A percentile compares a stretch with the other conserved stretches of the same genome.
Conservation (phyloP, 257 asterid genomes). For the Asclepias syriaca region DNA sequence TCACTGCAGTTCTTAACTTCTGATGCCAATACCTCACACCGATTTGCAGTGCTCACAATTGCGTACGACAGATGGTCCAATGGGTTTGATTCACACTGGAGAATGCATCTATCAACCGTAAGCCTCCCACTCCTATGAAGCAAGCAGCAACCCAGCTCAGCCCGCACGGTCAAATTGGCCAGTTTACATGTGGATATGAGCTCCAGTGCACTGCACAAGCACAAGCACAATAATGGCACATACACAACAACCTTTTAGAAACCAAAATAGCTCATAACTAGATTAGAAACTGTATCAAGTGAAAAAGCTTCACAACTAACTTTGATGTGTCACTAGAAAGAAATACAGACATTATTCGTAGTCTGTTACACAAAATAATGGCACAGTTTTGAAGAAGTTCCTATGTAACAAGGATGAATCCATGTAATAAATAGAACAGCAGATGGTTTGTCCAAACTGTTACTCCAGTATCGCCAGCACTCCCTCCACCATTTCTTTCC, state of each 20-base stretch:
- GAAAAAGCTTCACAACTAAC: neutral
- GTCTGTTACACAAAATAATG: neutral
- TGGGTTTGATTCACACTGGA: slow-evolving; percentile 87
- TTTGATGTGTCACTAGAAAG: neutral
- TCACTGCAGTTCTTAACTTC: slow-evolving; percentile 30
- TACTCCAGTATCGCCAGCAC: neutral
- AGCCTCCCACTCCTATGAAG: slow-evolving; percentile 94
- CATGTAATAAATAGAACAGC: neutral
- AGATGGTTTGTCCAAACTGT: neutral
- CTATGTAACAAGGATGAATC: neutral
- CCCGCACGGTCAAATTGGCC: slow-evolving; percentile 83
- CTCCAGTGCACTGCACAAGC: slow-evolving; percentile 76
- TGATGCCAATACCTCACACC: slow-evolving; percentile 33
- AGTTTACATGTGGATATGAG: slow-evolving; percentile 79
- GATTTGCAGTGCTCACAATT: slow-evolving; percentile 75
- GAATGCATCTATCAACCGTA: slow-evolving; percentile 80
- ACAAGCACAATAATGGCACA: slow-evolving; percentile 14
- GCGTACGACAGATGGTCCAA: slow-evolving; percentile 94
- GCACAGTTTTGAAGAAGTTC: neutral
- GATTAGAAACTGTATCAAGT: neutral
- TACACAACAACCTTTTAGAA: neutral
- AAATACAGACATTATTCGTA: neutral
- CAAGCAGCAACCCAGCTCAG: slow-evolving; percentile 95
- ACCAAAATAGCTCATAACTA: neutral
- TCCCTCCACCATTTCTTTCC: neutral